Evolutionary conservation across 495 filamentous ascomycete genomes (phyloP), one percentile per base, ranked within the genome.

Genomic region (Daldinia loculata): DNA sequence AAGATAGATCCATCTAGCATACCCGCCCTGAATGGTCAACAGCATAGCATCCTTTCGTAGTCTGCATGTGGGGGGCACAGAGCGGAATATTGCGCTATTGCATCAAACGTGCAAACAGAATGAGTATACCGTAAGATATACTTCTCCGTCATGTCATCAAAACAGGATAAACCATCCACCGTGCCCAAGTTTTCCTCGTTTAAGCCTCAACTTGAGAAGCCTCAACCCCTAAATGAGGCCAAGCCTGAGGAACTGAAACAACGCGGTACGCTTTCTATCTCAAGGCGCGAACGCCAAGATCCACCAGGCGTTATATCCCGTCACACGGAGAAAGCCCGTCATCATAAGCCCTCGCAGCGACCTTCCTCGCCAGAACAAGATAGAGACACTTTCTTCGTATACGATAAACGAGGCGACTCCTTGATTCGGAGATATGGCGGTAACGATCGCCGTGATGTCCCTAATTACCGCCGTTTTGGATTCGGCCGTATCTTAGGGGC

Each of bases 151-250:
- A 81, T 80, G 79, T 63, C 77, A 52, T 76, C 71, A 36, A 76
- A 75, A 60, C 74, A 78, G 34, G 61, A 72, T 32, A 78, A 77
- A 63, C 75, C 57, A 22, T 77, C 74, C 29, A 60, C 81, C 19
- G 80, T 90, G 60, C 90, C 90, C 32, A 91, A 86, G 48, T 93
- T 93, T 69, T 82, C 82, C 48, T 92, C 90, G 66, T 93, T 92
- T 83, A 89, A 85, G 67, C 84, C 86, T 38, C 86, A 85, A 52
- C 64, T 75, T 60, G 64, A 78, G 48, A 55, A 75, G 14, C 56
- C 77, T 64, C 63, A 75, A 36, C 14, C 61, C 17, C 34, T 30
- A 58, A 58, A 22, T 19, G 58, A 78, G 55, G 59, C 74, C 24
- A 66, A 53, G 32, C 9, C 36, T 17, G 43, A 71, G 67, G 63